Conservation (phyloP, 75 land plant species). For the Cryptomeria japonica region DNA sequence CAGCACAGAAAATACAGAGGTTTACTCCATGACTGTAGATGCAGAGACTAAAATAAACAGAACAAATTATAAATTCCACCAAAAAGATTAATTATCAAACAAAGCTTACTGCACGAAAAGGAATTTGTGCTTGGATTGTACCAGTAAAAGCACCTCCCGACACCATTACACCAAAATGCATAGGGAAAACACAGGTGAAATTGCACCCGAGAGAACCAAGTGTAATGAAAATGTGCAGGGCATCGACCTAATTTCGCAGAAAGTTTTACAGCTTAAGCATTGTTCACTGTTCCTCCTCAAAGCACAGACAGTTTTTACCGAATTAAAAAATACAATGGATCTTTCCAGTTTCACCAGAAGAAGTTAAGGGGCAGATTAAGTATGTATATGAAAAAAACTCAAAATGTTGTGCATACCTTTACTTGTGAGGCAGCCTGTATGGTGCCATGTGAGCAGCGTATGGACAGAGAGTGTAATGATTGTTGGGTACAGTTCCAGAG, state of each 20-base stretch:
- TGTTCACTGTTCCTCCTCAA: neutral
- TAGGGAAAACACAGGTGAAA: neutral
- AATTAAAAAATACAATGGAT: no score
- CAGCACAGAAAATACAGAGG: neutral
- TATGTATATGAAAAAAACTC: neutral
- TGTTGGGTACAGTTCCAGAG: neutral
- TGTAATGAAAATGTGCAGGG: neutral
- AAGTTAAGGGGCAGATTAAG: neutral
- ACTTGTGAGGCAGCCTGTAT: neutral
- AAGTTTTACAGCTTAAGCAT: neutral
- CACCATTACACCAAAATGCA: neutral
- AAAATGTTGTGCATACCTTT: neutral
- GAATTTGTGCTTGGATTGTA: neutral
- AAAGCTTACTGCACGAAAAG: neutral
- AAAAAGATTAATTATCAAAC: neutral
- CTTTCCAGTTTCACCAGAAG: neutral
- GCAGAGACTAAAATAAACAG: neutral
- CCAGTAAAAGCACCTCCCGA: no score
- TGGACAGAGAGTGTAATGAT: neutral
- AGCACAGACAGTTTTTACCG: neutral
- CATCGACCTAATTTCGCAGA: neutral
- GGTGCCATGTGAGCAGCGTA: neutral
- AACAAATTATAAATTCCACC: neutral
- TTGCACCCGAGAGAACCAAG: neutral
- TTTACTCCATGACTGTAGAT: neutral